Percentiles rank a stretch among this genome's conserved stretches.
These are phyloP conservation scores for Silybum marianum DNA, from an alignment of 129 eudicot genomes.

Conservation along the genomic window DNA sequence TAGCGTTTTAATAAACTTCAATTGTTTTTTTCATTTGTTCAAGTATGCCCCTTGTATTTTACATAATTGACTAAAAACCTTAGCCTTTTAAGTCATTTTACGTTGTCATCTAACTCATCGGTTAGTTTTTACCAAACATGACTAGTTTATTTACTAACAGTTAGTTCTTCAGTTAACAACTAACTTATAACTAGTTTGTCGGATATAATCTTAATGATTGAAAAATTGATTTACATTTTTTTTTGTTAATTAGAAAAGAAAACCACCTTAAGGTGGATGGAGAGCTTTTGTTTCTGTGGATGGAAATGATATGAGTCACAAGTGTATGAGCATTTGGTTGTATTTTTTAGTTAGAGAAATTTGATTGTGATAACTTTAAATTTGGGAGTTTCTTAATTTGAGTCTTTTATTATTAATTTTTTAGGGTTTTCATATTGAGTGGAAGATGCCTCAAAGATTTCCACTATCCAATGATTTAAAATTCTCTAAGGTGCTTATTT, in stretches of 20 bases:
- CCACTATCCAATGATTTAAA: slow-evolving; percentile 41
- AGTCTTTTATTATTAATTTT: slow-evolving; percentile 1
- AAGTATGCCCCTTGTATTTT: neutral
- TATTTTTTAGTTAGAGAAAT: slow-evolving; percentile 19
- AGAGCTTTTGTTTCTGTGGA: slow-evolving; percentile 21
- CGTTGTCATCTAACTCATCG: neutral
- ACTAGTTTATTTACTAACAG: neutral
- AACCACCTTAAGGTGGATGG: slow-evolving; percentile 26
- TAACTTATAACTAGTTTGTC: neutral
- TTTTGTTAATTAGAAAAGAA: neutral
- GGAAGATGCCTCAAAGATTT: slow-evolving; percentile 37
- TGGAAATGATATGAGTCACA: slow-evolving; percentile 23
- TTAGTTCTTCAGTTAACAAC: too few relatives aligned
- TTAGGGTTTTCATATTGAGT: slow-evolving; percentile 30
- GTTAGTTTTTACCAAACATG: neutral
- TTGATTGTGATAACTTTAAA: slow-evolving; percentile 29
- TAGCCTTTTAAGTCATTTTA: neutral
- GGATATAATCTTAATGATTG: neutral
- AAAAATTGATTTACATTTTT: neutral
- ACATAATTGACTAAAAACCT: neutral
- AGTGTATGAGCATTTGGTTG: slow-evolving; percentile 20
- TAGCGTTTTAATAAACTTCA: neutral
- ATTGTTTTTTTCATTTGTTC: neutral
- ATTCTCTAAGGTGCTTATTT: slow-evolving; percentile 21
- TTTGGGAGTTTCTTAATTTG: slow-evolving; percentile 18